These are phyloP conservation scores for Herpomyces periplanetae DNA, from an alignment of 2,329 filamentous ascomycete species.

Conservation along the genomic window DNA sequence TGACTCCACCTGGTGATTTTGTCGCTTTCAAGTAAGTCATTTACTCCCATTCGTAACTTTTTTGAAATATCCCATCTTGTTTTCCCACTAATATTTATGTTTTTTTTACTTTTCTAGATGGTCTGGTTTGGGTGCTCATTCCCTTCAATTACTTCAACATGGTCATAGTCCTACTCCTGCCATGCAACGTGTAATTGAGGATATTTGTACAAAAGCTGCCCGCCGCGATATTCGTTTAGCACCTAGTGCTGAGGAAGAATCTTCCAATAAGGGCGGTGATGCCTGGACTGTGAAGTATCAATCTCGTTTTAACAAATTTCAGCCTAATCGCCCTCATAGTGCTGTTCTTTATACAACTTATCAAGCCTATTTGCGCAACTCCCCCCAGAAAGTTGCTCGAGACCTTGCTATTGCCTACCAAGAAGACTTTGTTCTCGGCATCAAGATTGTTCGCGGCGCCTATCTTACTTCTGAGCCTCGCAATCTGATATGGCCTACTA, in stretches of 20 bases:
- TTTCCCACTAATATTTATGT: no score
- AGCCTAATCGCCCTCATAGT: no score
- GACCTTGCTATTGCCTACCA: slow-evolving; percentile 19
- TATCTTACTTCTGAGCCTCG: slow-evolving; percentile 30
- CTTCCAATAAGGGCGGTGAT: slow-evolving; percentile 21
- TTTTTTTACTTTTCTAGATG: slow-evolving; percentile 15
- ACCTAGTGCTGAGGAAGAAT: slow-evolving; percentile 50
- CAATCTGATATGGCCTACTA: slow-evolving; percentile 27
- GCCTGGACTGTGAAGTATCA: no score
- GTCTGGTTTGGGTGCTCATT: slow-evolving; percentile 38
- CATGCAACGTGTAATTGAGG: slow-evolving; percentile 26
- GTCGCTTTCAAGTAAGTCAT: slow-evolving; percentile 14
- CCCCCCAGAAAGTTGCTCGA: slow-evolving; percentile 14
- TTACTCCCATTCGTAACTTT: no score
- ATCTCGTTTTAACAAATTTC: no score
- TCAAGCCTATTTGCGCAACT: slow-evolving; percentile 30
- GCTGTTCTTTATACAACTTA: slow-evolving; percentile 45
- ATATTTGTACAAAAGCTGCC: slow-evolving; percentile 30
- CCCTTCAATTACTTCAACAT: slow-evolving; percentile 22
- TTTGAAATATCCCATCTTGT: slow-evolving; percentile 1
- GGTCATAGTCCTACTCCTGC: slow-evolving; percentile 19
- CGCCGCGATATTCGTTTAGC: slow-evolving; percentile 28
- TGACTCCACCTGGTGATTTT: slow-evolving; percentile 13
- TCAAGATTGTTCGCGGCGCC: slow-evolving; percentile 35
- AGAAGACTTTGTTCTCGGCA: slow-evolving; percentile 23